Percentiles rank a stretch among this genome's conserved stretches.
Conservation (phyloP, 176 grass and related monocot species). For the Carex parvula region DNA sequence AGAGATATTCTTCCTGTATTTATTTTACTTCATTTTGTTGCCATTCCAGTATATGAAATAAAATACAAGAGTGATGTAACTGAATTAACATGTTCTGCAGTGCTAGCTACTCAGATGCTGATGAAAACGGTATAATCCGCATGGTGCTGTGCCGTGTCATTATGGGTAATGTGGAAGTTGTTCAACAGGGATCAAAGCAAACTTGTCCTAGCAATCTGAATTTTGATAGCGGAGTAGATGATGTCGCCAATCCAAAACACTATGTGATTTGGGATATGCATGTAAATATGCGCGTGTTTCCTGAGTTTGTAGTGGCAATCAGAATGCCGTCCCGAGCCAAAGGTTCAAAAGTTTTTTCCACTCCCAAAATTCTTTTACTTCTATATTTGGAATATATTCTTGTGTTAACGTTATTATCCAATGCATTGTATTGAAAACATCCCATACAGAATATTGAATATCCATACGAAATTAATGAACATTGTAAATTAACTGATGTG, state of each 20-base stretch:
- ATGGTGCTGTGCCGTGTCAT: conserved; percentile 94
- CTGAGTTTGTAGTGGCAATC: conserved; percentile 83
- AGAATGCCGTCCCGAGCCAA: conserved; percentile 63
- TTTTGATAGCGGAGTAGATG: conserved; percentile 96
- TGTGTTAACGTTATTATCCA: not conserved
- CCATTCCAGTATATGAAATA: conserved; percentile 23
- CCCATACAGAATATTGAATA: not conserved
- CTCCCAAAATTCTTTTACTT: not conserved
- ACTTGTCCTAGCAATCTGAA: conserved; percentile 50
- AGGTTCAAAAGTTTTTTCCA: conserved; percentile 43
- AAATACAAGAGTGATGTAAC: conserved; percentile 10
- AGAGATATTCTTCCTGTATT: conserved; percentile 11
- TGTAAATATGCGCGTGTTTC: conserved; percentile 77
- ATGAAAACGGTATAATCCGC: conserved; percentile 73
- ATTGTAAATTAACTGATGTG: not conserved
- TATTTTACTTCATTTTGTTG: conserved; percentile 28
- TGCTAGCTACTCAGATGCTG: conserved; percentile 81
- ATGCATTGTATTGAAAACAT: not conserved
- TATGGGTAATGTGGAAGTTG: conserved; percentile 95
- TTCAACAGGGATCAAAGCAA: conserved; percentile 81
- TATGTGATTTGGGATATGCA: conserved; percentile 94
- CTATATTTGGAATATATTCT: not conserved
- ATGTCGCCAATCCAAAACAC: conserved; percentile 75
- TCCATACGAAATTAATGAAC: not conserved
- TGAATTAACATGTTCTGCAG: conserved; percentile 40